Percentiles rank a stretch among this genome's conserved stretches.
Conservation (phyloP, 805 yeast genomes). For the Clavispora fructus region DNA sequence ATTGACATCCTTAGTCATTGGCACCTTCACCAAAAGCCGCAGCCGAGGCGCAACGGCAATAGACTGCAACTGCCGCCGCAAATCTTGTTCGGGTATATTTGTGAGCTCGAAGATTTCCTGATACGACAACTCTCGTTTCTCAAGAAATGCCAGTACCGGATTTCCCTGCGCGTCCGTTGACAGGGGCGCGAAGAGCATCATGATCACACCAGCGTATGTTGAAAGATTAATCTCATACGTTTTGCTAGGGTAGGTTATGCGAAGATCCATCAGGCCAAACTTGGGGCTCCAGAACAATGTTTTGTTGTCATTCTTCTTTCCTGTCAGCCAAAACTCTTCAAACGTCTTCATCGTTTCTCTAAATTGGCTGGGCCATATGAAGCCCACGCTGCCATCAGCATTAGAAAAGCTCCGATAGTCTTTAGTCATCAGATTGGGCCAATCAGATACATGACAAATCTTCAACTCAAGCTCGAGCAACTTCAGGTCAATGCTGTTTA, state of each 20-base stretch:
- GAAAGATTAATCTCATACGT: conserved; percentile 79
- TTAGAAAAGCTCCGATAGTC: conserved; percentile 31
- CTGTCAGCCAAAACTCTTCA: conserved; percentile 38
- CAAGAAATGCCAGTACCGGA: conserved; percentile 41
- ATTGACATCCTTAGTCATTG: conserved; percentile 68
- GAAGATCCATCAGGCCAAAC: conserved; percentile 76
- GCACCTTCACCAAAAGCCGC: conserved; percentile 66
- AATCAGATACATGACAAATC: conserved; percentile 39
- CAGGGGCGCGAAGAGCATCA: conserved; percentile 59
- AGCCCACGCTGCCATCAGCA: conserved; percentile 15
- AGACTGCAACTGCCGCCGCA: conserved; percentile 74
- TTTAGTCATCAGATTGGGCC: conserved; percentile 44
- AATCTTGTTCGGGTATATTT: conserved; percentile 65
- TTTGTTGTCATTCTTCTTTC: conserved; percentile 37
- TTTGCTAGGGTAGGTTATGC: conserved; percentile 60
- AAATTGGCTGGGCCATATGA: conserved; percentile 38
- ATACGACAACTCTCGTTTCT: conserved; percentile 50
- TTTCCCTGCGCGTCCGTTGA: conserved; percentile 25
- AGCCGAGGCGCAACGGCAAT: conserved; percentile 80
- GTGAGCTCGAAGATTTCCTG: conserved; percentile 63
- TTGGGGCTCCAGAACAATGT: conserved; percentile 70
- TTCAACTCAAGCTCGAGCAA: conserved; percentile 35
- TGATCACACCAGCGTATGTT: conserved; percentile 71
- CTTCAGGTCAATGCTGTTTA: conserved; percentile 6
- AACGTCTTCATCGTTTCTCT: conserved; percentile 32